Conservation (phyloP, 2,329 filamentous ascomycete genomes). For the Fusarium staphyleae region DNA sequence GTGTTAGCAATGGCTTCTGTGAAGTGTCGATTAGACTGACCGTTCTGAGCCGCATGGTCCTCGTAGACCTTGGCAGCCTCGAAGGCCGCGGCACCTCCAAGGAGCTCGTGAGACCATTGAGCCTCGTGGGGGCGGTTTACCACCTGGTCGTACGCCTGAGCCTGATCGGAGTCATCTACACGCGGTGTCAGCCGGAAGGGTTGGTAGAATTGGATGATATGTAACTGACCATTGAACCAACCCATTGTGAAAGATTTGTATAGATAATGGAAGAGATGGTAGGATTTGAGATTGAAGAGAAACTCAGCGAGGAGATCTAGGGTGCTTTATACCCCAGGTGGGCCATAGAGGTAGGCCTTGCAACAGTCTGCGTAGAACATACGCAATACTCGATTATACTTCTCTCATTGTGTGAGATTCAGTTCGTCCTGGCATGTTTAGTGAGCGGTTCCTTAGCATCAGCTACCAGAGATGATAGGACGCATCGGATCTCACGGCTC, state of each 20-base stretch:
- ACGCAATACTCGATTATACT: neutral
- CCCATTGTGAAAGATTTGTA: conserved; percentile 13
- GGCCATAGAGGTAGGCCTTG: too few species aligned
- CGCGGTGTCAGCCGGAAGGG: neutral
- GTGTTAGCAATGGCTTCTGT: neutral
- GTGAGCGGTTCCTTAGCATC: conserved; percentile 2
- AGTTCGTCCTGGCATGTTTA: too few species aligned
- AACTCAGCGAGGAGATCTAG: neutral
- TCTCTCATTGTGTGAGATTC: conserved; percentile 2
- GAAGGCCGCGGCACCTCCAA: conserved; percentile 43
- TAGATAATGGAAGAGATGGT: neutral
- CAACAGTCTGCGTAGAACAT: neutral
- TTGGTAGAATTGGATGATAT: accelerated
- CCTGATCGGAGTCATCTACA: conserved; percentile 34
- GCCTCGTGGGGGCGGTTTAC: conserved; percentile 42
- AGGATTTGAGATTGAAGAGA: neutral
- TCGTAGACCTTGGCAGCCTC: conserved; percentile 46
- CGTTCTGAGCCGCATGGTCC: conserved; percentile 39
- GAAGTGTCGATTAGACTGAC: conserved; percentile 2
- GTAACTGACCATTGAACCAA: conserved; percentile 15
- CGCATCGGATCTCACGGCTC: conserved; percentile 33
- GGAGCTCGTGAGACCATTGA: conserved; percentile 42
- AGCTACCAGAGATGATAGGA: neutral
- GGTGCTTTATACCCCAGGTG: neutral
- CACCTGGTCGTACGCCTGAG: conserved; percentile 40